phyloP scores from a whole-genome alignment of 1,284 basidiomycete genomes.

The Earliella scabrosa region DNA sequence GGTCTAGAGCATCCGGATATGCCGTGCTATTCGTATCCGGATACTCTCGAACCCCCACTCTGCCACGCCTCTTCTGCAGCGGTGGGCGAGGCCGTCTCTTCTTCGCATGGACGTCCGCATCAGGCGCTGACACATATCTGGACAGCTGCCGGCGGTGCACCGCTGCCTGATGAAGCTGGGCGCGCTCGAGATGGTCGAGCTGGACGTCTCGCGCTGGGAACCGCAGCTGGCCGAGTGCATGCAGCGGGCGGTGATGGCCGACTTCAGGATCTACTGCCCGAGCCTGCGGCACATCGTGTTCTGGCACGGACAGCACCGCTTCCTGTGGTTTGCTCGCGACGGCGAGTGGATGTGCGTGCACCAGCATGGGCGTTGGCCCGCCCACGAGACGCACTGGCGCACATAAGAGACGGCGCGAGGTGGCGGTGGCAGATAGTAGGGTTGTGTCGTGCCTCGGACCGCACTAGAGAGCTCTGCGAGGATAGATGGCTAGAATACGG shows the following conservation, averaged over 20 bases:
- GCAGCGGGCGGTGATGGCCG: slow-evolving; percentile 34
- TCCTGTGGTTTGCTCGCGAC: slow-evolving; percentile 29
- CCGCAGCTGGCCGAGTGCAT: slow-evolving; percentile 26
- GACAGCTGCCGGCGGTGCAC: slow-evolving; percentile 35
- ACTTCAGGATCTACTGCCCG: slow-evolving; percentile 36
- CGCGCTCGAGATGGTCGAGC: slow-evolving; percentile 32
- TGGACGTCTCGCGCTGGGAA: slow-evolving; percentile 35
- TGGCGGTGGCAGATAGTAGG: no score
- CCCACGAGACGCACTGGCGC: slow-evolving; percentile 30
- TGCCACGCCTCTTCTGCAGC: no score
- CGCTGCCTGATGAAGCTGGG: slow-evolving; percentile 30
- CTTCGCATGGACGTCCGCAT: no score
- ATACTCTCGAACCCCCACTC: background rate
- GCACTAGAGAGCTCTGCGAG: no score
- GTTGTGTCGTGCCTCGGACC: no score
- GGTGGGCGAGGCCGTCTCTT: no score
- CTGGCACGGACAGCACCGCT: slow-evolving; percentile 32
- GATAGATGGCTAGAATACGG: no score
- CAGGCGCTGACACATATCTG: slow-evolving; percentile 3
- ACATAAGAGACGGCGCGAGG: background rate
- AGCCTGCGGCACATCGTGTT: slow-evolving; percentile 30
- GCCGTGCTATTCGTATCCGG: no score
- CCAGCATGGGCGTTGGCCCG: slow-evolving; percentile 12
- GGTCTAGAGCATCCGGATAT: background rate
- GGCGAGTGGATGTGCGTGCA: slow-evolving; percentile 29